Evolutionary conservation across 164 flowering plant species (phyloP), one percentile per base, ranked within the genome.

Genomic region (Magnolia sinica): DNA sequence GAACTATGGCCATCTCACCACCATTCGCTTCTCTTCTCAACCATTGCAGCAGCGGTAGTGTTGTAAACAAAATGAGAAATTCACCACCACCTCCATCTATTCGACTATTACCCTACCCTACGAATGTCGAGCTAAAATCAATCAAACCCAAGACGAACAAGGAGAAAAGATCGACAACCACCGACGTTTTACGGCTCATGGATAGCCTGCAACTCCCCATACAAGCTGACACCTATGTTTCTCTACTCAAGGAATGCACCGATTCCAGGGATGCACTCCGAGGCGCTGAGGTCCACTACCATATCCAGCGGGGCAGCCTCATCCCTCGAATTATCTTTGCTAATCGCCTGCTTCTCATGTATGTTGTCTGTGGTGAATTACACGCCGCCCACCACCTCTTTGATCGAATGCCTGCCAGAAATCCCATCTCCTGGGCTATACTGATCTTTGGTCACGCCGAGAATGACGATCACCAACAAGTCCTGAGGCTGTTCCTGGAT

Each of bases 211-310:
- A 77, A 13, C 74, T 90, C 50, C 85, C 86, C 8, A 64, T 90
- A 7, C 71, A 88, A 7, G 27, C 73, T 2, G 91, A 90, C 58
- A 80, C 83, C 29, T 92, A 89, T 74, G 65, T 82, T 67, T 84
- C 81, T n/a, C 85, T 92, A 11, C 50, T 90, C 51, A 80, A 83
- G 79, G 94, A 90, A 77, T 90, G 94, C 83, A 87, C 88, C 14
- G 59, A 74, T 13, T 19, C 50, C 4, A 64, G 80, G 5, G 90
- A 88, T 81, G 71, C 73, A 0, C 37, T 31, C 8, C 70, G 70
- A 64, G 91, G 89, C 8, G 31, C 79, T 0, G 74, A 86, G 74
- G 77, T 92, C 61, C 85, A 83, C 52, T 69, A 68, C 5, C 93
- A 92, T 74, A 82, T 91, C 50, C 67, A 20, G 70, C 68, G 72